A percentile compares a stretch with the other conserved stretches of the same genome.
These are phyloP conservation scores for Hymenoscyphus infarciens DNA, from an alignment of 2,329 filamentous ascomycete species.

Conservation along the genomic window DNA sequence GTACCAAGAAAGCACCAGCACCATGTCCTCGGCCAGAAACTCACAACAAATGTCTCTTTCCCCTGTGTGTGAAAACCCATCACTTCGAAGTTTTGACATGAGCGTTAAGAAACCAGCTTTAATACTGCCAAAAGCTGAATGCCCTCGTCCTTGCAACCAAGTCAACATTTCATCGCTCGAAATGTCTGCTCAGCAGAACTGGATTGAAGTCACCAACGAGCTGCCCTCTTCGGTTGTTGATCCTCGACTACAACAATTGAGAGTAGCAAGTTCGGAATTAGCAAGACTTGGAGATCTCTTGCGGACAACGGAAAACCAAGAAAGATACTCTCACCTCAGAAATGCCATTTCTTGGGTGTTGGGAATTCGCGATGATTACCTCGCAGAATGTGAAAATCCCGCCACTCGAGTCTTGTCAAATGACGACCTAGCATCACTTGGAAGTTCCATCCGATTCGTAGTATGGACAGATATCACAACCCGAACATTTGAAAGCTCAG, in stretches of 20 bases:
- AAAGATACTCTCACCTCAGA: background rate
- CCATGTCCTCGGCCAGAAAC: background rate
- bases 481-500: constrained; percentile 11
- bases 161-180: constrained; percentile 9
- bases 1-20: background rate
- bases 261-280: background rate
- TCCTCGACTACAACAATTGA: constrained; percentile 1
- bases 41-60: constrained; percentile 3
- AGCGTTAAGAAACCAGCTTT: background rate
- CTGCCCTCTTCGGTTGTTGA: background rate
- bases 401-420: constrained; percentile 7
- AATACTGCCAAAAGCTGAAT: constrained; percentile 5
- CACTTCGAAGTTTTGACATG: background rate
- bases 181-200: constrained; percentile 4
- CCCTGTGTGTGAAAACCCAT: constrained; percentile 9
- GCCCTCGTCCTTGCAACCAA: constrained; percentile 7
- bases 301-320: background rate
- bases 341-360: constrained; percentile 9
- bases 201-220: background rate
- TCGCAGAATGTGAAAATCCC: constrained; percentile 4
- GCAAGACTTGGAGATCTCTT: constrained; percentile 7
- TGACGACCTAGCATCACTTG: constrained; percentile 7
- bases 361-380: constrained; percentile 10
- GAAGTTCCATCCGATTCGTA: constrained; percentile 8
- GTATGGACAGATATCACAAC: constrained; percentile 12